A percentile compares a stretch with the other conserved stretches of the same genome.
These are phyloP conservation scores for Arachis stenosperma DNA, from an alignment of 306 rosid species.

Conservation along the genomic window DNA sequence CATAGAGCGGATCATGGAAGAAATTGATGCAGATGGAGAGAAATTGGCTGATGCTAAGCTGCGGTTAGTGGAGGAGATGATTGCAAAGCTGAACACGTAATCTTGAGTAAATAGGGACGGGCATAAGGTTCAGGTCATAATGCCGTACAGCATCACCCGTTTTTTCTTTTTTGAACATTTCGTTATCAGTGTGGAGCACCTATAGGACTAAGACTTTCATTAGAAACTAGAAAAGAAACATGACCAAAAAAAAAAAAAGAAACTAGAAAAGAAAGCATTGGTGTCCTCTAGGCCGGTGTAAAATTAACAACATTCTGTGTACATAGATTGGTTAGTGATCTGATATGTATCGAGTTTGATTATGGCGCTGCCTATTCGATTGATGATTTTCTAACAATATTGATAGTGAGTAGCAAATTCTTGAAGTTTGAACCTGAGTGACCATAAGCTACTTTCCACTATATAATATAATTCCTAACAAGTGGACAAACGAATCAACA, in stretches of 20 bases:
- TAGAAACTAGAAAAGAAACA: not conserved
- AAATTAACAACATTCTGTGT: conserved; percentile 36
- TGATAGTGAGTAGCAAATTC: not conserved
- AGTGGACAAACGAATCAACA: conserved; percentile 11
- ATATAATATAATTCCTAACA: not conserved
- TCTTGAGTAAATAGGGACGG: not conserved
- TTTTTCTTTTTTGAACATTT: not conserved
- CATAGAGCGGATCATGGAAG: conserved; percentile 65
- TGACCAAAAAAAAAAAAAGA: not conserved
- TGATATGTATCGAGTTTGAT: not conserved
- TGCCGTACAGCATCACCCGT: not conserved
- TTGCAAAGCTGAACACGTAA: conserved; percentile 67
- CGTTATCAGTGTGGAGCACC: not conserved
- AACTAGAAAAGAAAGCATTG: not conserved
- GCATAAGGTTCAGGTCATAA: conserved; percentile 23
- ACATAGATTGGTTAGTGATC: conserved; percentile 44
- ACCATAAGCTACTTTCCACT: not conserved
- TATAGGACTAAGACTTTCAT: conserved; percentile 30
- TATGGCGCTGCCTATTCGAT: not conserved
- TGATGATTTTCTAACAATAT: conserved; percentile 5
- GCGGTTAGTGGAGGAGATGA: conserved; percentile 76
- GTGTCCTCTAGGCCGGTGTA: conserved; percentile 11
- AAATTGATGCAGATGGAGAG: conserved; percentile 73
- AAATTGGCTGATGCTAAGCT: conserved; percentile 51
- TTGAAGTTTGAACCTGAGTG: not conserved